These are phyloP conservation scores for Fusarium protoensiforme DNA, from an alignment of 2,329 filamentous ascomycete species.

Conservation along the genomic window DNA sequence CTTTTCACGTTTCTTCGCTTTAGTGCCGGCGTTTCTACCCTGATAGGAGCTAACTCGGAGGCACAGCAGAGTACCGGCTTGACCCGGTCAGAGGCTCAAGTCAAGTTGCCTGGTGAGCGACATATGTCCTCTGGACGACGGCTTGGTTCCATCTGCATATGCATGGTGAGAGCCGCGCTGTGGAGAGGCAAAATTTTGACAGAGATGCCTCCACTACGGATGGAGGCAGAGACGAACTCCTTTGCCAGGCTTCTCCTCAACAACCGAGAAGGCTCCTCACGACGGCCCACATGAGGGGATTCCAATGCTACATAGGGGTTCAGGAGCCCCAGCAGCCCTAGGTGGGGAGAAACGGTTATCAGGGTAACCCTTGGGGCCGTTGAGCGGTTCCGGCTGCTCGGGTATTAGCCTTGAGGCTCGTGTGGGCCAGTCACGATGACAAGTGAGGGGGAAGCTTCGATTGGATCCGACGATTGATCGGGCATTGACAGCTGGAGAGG, in stretches of 20 bases:
- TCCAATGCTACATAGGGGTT: neutral
- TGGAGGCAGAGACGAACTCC: neutral
- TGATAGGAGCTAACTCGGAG: conserved; percentile 4
- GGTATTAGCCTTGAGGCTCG: neutral
- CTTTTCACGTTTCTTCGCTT: neutral
- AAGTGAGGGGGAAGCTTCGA: neutral
- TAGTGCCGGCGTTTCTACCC: conserved; percentile 45
- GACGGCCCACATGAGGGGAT: neutral
- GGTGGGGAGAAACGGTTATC: neutral
- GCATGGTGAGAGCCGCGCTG: neutral
- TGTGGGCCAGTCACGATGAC: neutral
- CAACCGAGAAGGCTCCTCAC: neutral
- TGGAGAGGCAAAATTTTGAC: neutral
- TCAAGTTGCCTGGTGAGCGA: neutral
- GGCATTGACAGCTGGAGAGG: neutral
- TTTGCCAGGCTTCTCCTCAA: neutral
- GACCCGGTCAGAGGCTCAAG: neutral
- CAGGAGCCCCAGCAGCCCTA: neutral
- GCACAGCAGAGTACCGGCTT: neutral
- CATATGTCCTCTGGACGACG: neutral
- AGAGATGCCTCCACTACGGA: neutral
- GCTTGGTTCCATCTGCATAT: conserved; percentile 9
- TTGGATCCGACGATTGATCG: neutral
- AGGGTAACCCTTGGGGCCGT: neutral
- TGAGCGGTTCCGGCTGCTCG: neutral